Evolutionary conservation across 2,329 filamentous ascomycete species (phyloP).

Genomic region (Fusarium nanum): DNA sequence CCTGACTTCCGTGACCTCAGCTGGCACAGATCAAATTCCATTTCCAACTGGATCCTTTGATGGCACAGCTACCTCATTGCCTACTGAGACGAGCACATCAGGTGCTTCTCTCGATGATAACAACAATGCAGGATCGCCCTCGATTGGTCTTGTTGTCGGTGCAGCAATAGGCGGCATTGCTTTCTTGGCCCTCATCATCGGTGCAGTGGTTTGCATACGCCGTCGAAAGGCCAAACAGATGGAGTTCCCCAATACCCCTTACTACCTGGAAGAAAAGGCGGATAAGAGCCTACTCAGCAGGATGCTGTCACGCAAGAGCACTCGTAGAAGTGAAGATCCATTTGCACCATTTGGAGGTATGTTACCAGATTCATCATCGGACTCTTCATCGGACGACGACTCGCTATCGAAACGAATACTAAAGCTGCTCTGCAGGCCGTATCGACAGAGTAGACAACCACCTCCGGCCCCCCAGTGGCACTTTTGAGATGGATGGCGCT

Average conservation of each 20-base stretch:
- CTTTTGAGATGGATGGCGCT: conserved; percentile 56
- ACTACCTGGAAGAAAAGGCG: conserved; percentile 46
- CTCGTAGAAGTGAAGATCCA: conserved; percentile 49
- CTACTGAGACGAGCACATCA: conserved; percentile 18
- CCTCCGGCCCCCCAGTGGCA: conserved; percentile 43
- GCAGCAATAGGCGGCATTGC: conserved; percentile 48
- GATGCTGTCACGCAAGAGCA: conserved; percentile 46
- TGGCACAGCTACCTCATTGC: conserved; percentile 11
- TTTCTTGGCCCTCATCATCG: conserved; percentile 42
- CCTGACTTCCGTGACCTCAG: conserved; percentile 15
- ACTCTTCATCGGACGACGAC: conserved; percentile 2
- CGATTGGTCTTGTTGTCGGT: conserved; percentile 51
- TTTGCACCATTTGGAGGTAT: conserved; percentile 61
- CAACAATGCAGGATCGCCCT: conserved; percentile 28
- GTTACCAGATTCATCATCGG: conserved; percentile 19
- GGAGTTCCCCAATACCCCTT: conserved; percentile 18
- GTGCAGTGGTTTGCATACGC: conserved; percentile 40
- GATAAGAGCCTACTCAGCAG: conserved; percentile 30
- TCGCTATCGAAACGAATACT: conserved; percentile 23
- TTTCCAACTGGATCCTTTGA: conserved; percentile 21
- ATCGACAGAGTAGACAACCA: conserved; percentile 48
- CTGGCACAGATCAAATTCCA: conserved; percentile 1
- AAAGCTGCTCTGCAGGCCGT: conserved; percentile 47
- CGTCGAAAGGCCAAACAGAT: conserved; percentile 22
- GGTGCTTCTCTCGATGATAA: not conserved